phyloP scores from a whole-genome alignment of 352 stramenopile species.

The Globisporangium paroecandrum region DNA sequence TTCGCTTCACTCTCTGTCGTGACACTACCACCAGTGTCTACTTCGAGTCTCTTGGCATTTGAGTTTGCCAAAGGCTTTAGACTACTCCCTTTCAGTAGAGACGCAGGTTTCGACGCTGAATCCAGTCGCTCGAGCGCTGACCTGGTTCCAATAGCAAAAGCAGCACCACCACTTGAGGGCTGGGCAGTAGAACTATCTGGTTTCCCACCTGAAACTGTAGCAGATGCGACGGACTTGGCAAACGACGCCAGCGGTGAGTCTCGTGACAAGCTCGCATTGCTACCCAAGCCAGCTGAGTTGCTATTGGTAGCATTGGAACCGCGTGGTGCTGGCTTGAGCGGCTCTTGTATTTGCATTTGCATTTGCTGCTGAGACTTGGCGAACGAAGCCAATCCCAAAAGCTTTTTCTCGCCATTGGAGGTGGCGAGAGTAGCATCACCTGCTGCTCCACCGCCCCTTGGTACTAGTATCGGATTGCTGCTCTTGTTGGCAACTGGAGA shows the following conservation, averaged over 20 bases:
- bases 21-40: background rate
- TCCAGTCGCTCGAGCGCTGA: background rate
- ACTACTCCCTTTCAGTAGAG: background rate
- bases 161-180: no score
- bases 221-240: slow-evolving; percentile 5
- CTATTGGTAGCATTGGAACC: background rate
- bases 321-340: background rate
- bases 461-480: background rate
- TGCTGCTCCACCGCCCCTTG: background rate
- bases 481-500: slow-evolving; percentile 4
- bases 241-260: slow-evolving; percentile 5
- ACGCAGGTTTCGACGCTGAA: background rate
- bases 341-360: background rate
- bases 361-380: slow-evolving; percentile 9
- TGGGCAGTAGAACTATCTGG: background rate
- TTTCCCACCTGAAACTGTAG: background rate
- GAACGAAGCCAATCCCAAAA: slow-evolving; percentile 13
- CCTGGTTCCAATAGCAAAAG: background rate
- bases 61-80: background rate
- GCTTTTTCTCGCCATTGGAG: background rate
- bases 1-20: background rate
- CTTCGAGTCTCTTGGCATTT: background rate
- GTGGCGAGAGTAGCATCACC: background rate
- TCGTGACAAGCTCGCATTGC: background rate
- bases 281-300: background rate